A percentile compares a stretch with the other conserved stretches of the same genome.
Conservation (phyloP, 371 early-diverging fungal genomes). For the Syncephalastrum racemosum region DNA sequence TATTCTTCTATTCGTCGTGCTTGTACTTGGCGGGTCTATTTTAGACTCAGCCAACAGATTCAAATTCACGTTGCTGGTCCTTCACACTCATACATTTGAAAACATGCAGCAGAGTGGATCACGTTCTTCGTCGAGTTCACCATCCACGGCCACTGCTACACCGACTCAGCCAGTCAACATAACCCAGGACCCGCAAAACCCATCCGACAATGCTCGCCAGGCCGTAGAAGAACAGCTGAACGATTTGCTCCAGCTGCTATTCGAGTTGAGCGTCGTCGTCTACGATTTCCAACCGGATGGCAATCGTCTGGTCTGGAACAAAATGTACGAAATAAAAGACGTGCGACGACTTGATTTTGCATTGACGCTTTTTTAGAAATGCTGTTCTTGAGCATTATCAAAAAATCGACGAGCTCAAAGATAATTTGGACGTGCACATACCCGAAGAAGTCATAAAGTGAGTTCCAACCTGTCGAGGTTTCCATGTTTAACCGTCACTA, state of each 20-base stretch:
- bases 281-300: slow-evolving; percentile 74
- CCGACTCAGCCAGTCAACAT: slow-evolving; percentile 6
- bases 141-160: slow-evolving; percentile 16
- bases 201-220: slow-evolving; percentile 28
- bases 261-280: slow-evolving; percentile 67
- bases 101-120: slow-evolving; percentile 21
- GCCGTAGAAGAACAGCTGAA: slow-evolving; percentile 58
- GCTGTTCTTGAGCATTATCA: slow-evolving; percentile 60
- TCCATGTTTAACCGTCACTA: slow-evolving; percentile 13
- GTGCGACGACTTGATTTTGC: neutral
- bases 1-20: too few relatives aligned
- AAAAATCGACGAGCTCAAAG: slow-evolving; percentile 62
- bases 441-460: slow-evolving; percentile 75
- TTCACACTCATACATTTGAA: neutral
- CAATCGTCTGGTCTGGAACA: slow-evolving; percentile 58
- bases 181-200: slow-evolving; percentile 9
- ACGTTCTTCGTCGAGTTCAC: slow-evolving; percentile 21
- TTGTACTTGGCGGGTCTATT: too few relatives aligned
- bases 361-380: slow-evolving; percentile 38
- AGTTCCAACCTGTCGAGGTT: neutral
- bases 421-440: slow-evolving; percentile 55
- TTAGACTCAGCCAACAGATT: too few relatives aligned
- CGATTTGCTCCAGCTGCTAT: slow-evolving; percentile 58
- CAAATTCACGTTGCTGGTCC: too few relatives aligned
- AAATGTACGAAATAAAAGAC: slow-evolving; percentile 49